Evolutionary conservation across 495 filamentous ascomycete species (phyloP).

Genomic region (Podospora pseudocomata): DNA sequence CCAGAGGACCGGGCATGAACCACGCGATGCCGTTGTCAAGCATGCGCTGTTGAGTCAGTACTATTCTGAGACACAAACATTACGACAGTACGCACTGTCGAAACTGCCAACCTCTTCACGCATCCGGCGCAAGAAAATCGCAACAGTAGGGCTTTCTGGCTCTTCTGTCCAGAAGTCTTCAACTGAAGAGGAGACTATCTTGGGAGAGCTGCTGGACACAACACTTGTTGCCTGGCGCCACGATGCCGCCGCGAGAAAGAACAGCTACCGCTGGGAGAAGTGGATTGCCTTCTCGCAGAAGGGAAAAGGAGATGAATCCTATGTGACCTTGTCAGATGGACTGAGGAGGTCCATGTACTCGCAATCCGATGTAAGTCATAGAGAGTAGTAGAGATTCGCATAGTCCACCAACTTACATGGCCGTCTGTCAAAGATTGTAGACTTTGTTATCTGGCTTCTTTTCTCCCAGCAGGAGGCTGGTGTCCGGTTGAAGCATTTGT

Average conservation of each 20-base stretch:
- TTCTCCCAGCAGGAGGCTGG: slow-evolving; percentile 56
- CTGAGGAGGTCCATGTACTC: slow-evolving; percentile 37
- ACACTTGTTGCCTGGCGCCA: slow-evolving; percentile 58
- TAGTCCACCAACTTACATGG: slow-evolving; percentile 12
- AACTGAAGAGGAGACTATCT: slow-evolving; percentile 35
- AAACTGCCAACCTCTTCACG: slow-evolving; percentile 45
- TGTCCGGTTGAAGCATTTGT: slow-evolving; percentile 63
- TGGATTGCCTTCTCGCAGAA: slow-evolving; percentile 67
- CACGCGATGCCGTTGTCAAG: slow-evolving; percentile 26
- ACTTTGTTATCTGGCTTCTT: slow-evolving; percentile 74
- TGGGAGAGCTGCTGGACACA: slow-evolving; percentile 61
- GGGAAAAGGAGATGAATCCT: slow-evolving; percentile 47
- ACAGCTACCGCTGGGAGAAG: slow-evolving; percentile 49
- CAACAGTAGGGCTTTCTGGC: slow-evolving; percentile 36
- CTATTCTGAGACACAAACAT: slow-evolving; percentile 62
- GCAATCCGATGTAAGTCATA: slow-evolving; percentile 58
- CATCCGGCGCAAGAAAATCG: slow-evolving; percentile 45
- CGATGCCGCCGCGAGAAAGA: slow-evolving; percentile 10
- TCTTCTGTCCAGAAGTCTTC: slow-evolving; percentile 22
- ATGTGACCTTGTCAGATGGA: slow-evolving; percentile 50
- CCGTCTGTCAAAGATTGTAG: slow-evolving; percentile 61
- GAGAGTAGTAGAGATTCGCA: too few relatives aligned
- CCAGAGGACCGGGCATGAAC: slow-evolving; percentile 12
- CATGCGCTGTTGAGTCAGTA: slow-evolving; percentile 72
- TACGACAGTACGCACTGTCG: slow-evolving; percentile 68